A percentile compares a stretch with the other conserved stretches of the same genome.
phyloP scores from a whole-genome alignment of 176 grass and related monocot species.

The Lolium rigidum region DNA sequence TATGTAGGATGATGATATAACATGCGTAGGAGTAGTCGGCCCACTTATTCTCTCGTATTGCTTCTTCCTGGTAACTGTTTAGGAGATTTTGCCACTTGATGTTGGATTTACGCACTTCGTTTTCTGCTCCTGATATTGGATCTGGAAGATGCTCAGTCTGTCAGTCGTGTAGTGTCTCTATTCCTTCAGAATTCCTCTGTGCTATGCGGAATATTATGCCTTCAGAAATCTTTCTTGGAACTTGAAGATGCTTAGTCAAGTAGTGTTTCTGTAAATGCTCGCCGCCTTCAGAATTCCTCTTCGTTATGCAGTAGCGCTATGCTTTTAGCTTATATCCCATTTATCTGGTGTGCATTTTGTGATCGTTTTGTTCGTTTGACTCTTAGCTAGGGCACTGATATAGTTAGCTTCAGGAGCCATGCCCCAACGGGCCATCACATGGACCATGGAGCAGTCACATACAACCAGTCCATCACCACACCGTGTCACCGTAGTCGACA shows the following conservation, averaged over 20 bases:
- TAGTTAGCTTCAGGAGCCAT: too few species aligned
- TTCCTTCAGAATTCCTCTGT: not conserved
- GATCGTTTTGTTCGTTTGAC: too few species aligned
- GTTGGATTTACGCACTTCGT: not conserved
- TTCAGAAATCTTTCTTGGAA: not conserved
- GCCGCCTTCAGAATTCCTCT: too few species aligned
- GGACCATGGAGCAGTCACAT: too few species aligned
- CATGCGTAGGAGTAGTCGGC: not conserved
- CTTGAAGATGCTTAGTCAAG: not conserved
- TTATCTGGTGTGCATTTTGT: too few species aligned
- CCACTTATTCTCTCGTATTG: not conserved
- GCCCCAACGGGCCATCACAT: too few species aligned
- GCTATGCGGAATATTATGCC: not conserved
- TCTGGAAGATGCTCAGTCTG: not conserved
- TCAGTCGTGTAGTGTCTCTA: not conserved
- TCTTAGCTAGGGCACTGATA: too few species aligned
- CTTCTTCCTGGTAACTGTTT: not conserved
- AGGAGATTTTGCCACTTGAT: not conserved
- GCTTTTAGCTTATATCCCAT: too few species aligned
- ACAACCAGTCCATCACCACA: too few species aligned
- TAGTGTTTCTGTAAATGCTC: too few species aligned
- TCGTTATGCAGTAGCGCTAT: too few species aligned
- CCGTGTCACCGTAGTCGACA: too few species aligned
- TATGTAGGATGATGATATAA: conserved; percentile 14
- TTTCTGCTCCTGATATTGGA: not conserved